Base-by-base conservation (phyloP, 1,284 basidiomycete genomes). In the Gomphus bonarii region DNA sequence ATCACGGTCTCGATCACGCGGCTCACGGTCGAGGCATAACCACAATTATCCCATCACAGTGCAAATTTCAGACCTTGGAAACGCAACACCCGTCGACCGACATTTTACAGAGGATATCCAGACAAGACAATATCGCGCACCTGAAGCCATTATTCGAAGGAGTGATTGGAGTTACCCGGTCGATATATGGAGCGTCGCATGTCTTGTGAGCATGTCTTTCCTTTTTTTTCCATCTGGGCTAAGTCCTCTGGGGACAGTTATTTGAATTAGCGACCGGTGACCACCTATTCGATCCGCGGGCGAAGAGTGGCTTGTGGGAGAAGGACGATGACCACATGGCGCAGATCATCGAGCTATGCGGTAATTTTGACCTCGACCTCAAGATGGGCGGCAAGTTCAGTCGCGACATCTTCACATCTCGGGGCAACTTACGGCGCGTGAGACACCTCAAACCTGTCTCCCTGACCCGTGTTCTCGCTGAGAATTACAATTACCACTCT, bases 301-400 rank as follows among this genome's bases (percentile, higher is more conserved):
- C 82, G 30, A 85, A 88, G 67, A 85, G 86, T 12, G 85, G 88
- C 60, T 66, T 85, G 60, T 95, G 93, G 69, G 87, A 84, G 63
- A 95, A 95, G 72, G 92, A 95, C 69, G 92, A 95, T 67, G 92
- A 95, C 68, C 91, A 95, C 66, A 88, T 95, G 76, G 92, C 93
- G 7, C 91, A 94, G 70, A 86, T 95, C 63, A 89, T 94, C 59
- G 92, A 95, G 73, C 76, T 95, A 5, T 72, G 94, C 57, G 91
- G 91, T 49, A 81, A 86, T 67, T 83, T 85, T 61, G 70, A 80
- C 14, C 62, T 82, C 20, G 73, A 82, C 58, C 77, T 86, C 42
- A 91, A 90, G 70, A 85, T 90, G 75, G 84, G 86, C 44, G 91
- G 92, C 44, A 85, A 84, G 67, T 92, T 86, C 68, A 87, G 84